Base-by-base conservation (phyloP, 371 early-diverging fungal species). In the Funneliformis caledonium region DNA sequence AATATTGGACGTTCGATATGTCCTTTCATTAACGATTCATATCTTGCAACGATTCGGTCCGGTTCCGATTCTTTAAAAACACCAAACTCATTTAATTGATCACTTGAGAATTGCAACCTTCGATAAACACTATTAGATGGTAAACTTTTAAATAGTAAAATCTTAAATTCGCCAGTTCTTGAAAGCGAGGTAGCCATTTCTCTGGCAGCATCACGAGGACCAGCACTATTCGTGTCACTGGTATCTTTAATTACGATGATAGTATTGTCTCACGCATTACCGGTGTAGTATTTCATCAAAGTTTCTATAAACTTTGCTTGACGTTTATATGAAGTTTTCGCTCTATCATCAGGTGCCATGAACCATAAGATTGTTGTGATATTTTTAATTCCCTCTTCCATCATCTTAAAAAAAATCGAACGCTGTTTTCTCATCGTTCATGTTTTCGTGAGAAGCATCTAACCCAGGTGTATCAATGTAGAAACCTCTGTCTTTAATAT, bases 381-480 rank as follows among this genome's bases (percentile, higher is more conserved):
- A 26, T 78, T 59, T 10, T 8, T 9, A 45, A 76, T 60, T 11
- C 60, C 14, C 8, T 12, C 2, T 19, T 77, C 78, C 43, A 42
- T 8, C 80, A 80, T 37, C 5, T 33, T 50, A 61, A 2, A 22
- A 14, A 77, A 47, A 52, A 80, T 80, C 7, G 14, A 37, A 33
- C 80, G 56, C 7, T 31, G 2, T 77, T 45, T 77, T 60, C n/a
- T 78, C 45, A 45, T 80, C 80, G 14, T 22, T 19, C 31, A 14
- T 77, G 31, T 70, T 8, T 74, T 59, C 45, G n/a, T 80, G 12
- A 45, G 33, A 50, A 59, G 75, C 56, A 16, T 80, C 56, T 11
- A 80, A 77, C 10, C 80, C 80, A 59, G 80, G 80, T 7, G 80
- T 80, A 62, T 80, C 80, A 37, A 80, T 37, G 43, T 80, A 80